A percentile compares a stretch with the other conserved stretches of the same genome.
Conservation (phyloP, 441 rosid species). For the Codiaeum variegatum region DNA sequence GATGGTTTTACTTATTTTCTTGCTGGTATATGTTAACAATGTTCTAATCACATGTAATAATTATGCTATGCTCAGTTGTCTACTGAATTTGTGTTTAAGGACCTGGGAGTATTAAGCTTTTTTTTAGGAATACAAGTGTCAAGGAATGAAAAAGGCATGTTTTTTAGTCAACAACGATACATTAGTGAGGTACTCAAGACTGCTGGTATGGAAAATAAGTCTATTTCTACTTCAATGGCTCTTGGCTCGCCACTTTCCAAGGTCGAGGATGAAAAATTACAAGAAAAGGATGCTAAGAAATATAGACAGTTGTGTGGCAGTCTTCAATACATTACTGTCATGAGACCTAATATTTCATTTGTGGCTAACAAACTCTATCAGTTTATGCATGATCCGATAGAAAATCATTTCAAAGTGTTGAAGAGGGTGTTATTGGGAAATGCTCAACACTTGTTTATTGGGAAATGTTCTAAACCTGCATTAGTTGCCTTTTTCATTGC, state of each 20-base stretch:
- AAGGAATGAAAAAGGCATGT: no score
- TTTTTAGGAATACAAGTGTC: no score
- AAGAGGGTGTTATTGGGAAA: background rate
- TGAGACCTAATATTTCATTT: background rate
- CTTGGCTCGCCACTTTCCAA: background rate
- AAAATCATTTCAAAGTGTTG: background rate
- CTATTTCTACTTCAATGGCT: background rate
- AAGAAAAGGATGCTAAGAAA: background rate
- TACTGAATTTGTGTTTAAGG: no score
- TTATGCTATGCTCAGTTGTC: no score
- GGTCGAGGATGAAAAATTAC: no score
- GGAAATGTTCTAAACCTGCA: no score
- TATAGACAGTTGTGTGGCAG: background rate
- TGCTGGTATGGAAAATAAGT: background rate
- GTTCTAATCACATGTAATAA: no score
- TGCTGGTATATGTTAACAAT: no score
- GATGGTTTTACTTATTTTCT: no score
- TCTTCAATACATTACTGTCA: background rate
- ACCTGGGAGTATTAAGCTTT: no score
- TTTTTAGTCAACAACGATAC: no score
- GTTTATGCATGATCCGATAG: background rate
- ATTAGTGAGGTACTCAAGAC: no score
- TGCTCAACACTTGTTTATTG: background rate
- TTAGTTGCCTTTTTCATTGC: background rate
- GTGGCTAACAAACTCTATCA: background rate